Conservation (phyloP, 331 rosid genomes). For the Ulmus americana region DNA sequence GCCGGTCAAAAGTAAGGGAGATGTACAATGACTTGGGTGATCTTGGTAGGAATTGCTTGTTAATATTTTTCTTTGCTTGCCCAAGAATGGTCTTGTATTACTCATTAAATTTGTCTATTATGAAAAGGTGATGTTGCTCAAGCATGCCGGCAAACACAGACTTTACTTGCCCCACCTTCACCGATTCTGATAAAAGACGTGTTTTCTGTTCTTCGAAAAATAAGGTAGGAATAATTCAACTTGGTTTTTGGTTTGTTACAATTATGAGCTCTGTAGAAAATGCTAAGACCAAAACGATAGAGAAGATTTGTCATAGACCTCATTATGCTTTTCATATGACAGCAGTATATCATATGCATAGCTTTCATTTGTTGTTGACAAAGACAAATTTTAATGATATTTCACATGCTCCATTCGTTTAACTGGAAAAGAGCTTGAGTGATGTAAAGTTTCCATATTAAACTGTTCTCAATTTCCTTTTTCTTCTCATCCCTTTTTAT, state of each 20-base stretch:
- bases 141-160: slow-evolving; percentile 84
- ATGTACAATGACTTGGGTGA: slow-evolving; percentile 87
- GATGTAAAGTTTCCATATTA: too few species aligned
- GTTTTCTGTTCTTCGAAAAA: slow-evolving; percentile 58
- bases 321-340: neutral
- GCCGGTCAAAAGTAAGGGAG: slow-evolving; percentile 59
- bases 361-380: neutral
- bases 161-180: slow-evolving; percentile 68
- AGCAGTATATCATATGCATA: neutral
- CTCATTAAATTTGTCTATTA: slow-evolving; percentile 26
- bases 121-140: slow-evolving; percentile 93
- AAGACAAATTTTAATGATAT: neutral
- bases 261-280: neutral
- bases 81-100: slow-evolving; percentile 21
- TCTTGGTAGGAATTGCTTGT: slow-evolving; percentile 52
- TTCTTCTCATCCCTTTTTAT: too few species aligned
- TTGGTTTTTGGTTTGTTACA: slow-evolving; percentile 17
- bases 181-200: slow-evolving; percentile 74
- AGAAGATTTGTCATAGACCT: neutral
- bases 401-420: neutral
- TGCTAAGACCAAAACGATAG: neutral
- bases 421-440: too few species aligned
- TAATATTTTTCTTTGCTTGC: slow-evolving; percentile 21
- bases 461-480: too few species aligned
- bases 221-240: slow-evolving; percentile 45